Conservation (phyloP, 1,284 basidiomycete species). For the Lentinula novae-zelandiae region DNA sequence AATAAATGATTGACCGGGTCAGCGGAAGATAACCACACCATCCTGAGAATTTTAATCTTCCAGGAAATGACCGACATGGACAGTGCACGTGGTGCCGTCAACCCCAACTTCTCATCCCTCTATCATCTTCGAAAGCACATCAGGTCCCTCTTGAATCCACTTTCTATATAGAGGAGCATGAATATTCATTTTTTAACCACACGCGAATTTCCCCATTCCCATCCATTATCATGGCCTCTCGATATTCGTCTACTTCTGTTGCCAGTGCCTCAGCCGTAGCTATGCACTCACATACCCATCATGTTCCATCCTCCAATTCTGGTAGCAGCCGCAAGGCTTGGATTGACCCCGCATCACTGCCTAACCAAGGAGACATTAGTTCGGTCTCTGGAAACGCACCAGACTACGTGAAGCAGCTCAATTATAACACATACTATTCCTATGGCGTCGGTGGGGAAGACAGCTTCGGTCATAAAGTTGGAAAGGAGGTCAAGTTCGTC, state of each 20-base stretch:
- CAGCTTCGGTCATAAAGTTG: conserved; percentile 57
- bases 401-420: conserved; percentile 57
- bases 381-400: conserved; percentile 59
- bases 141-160: conserved; percentile 4
- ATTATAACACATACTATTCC: conserved; percentile 57
- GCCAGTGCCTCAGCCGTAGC: background rate
- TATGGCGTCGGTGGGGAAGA: conserved; percentile 63
- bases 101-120: conserved; percentile 1
- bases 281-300: background rate
- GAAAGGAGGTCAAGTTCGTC: conserved; percentile 54
- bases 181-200: background rate
- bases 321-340: conserved; percentile 35
- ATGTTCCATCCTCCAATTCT: background rate
- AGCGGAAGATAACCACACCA: conserved; percentile 1
- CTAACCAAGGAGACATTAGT: conserved; percentile 49
- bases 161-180: background rate
- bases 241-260: conserved; percentile 1
- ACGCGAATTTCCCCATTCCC: background rate
- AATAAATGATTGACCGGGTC: background rate
- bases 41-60: background rate
- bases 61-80: conserved; percentile 1
- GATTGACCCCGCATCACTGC: conserved; percentile 60
- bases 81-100: background rate
- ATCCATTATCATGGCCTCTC: background rate
- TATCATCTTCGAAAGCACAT: conserved; percentile 3